Evolutionary conservation across 2,329 filamentous ascomycete species (phyloP).

Genomic region (Aspergillus sclerotialis): DNA sequence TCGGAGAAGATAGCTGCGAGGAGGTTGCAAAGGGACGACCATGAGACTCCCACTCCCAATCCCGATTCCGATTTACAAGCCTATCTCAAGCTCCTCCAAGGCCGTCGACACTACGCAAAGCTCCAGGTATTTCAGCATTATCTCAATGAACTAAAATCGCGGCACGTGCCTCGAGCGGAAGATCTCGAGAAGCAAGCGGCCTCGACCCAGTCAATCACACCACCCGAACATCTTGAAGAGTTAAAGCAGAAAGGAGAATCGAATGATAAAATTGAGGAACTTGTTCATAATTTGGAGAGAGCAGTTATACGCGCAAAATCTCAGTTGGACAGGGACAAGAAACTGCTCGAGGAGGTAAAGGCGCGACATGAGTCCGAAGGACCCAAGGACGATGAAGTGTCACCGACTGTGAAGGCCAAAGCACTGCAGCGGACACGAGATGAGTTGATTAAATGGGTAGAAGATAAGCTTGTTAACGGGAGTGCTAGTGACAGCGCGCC

Average conservation of each 20-base stretch:
- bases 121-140: conserved; percentile 42
- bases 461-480: conserved; percentile 39
- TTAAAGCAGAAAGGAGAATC: conserved; percentile 5
- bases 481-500: conserved; percentile 22
- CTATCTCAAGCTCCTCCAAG: conserved; percentile 40
- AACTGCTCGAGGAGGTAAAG: conserved; percentile 25
- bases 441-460: conserved; percentile 46
- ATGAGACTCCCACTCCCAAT: conserved; percentile 9
- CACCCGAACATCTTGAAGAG: conserved; percentile 12
- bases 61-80: conserved; percentile 23
- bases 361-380: conserved; percentile 12
- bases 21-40: conserved; percentile 17
- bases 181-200: conserved; percentile 14
- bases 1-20: conserved; percentile 25
- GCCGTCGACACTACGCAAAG: conserved; percentile 39
- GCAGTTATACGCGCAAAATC: conserved; percentile 31
- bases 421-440: conserved; percentile 41
- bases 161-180: conserved; percentile 13
- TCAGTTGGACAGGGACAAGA: conserved; percentile 30
- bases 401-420: conserved; percentile 17
- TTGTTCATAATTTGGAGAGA: conserved; percentile 32
- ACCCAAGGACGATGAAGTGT: conserved; percentile 1
- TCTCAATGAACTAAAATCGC: conserved; percentile 34
- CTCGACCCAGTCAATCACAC: conserved; percentile 8
- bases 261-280: conserved; percentile 20